Conservation (phyloP, 345 rosid species). For the Arabidopsis suecica region DNA sequence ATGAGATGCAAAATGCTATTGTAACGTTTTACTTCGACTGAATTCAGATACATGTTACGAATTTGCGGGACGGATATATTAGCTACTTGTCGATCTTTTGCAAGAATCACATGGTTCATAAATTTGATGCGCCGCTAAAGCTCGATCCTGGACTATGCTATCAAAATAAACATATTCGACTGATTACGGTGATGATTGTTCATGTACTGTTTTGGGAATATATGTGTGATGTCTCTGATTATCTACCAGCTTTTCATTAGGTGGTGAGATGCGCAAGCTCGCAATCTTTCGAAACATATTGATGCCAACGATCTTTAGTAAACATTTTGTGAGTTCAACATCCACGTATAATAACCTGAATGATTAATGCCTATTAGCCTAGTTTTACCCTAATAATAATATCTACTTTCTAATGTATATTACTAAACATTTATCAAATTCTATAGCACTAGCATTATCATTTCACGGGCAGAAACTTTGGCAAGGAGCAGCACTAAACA, state of each 20-base stretch:
- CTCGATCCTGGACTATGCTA: too few species aligned
- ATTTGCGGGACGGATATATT: too few species aligned
- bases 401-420: background rate
- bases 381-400: background rate
- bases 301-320: too few species aligned
- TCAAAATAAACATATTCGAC: background rate
- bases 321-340: background rate
- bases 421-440: background rate
- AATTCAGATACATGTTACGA: too few species aligned
- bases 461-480: conserved; percentile 3
- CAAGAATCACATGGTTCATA: too few species aligned
- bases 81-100: too few species aligned
- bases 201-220: background rate
- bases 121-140: too few species aligned
- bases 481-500: conserved; percentile 12
- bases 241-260: too few species aligned
- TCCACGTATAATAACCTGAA: background rate
- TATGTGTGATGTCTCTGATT: background rate
- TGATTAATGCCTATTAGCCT: background rate
- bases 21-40: too few species aligned
- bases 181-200: background rate
- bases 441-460: background rate
- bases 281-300: too few species aligned
- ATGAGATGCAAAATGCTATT: too few species aligned
- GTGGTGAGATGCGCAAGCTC: too few species aligned